Evolutionary conservation across 2,329 filamentous ascomycete species (phyloP).

Genomic region (Talaromyces sp.): DNA sequence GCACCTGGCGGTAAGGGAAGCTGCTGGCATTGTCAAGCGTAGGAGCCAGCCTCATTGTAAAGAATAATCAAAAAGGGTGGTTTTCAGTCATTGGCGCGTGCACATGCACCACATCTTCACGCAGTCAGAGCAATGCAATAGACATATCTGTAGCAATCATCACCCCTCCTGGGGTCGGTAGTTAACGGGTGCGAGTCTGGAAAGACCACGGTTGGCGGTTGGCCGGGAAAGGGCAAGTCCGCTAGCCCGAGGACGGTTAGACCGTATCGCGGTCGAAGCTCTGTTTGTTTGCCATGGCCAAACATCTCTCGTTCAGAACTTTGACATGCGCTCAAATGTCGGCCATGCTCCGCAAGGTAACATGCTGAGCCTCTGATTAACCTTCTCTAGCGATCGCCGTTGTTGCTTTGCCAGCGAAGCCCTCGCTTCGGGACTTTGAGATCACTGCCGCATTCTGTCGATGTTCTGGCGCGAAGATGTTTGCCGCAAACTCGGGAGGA

Average conservation of each 20-base stretch:
- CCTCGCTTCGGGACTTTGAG: background rate
- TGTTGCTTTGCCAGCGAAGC: background rate
- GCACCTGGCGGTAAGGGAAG: background rate
- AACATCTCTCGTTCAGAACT: background rate
- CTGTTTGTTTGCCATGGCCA: background rate
- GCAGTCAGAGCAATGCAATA: background rate
- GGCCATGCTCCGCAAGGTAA: background rate
- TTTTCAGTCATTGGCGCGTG: background rate
- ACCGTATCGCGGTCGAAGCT: background rate
- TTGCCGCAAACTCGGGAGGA: constrained; percentile 27
- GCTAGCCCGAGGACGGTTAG: background rate
- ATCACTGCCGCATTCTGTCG: background rate
- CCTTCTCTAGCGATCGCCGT: background rate
- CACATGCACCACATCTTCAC: background rate
- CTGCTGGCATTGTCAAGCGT: constrained; percentile 3
- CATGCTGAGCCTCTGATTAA: background rate
- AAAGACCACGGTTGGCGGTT: background rate
- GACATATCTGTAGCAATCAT: background rate
- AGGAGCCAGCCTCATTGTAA: constrained; percentile 3
- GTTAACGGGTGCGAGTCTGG: background rate
- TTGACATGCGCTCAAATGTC: background rate
- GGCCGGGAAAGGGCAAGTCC: background rate
- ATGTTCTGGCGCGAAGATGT: constrained; percentile 24
- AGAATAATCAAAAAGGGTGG: background rate
- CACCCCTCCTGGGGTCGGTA: background rate